Base-by-base conservation (phyloP, 2,329 filamentous ascomycete genomes). In the Cladophialophora psammophila region DNA sequence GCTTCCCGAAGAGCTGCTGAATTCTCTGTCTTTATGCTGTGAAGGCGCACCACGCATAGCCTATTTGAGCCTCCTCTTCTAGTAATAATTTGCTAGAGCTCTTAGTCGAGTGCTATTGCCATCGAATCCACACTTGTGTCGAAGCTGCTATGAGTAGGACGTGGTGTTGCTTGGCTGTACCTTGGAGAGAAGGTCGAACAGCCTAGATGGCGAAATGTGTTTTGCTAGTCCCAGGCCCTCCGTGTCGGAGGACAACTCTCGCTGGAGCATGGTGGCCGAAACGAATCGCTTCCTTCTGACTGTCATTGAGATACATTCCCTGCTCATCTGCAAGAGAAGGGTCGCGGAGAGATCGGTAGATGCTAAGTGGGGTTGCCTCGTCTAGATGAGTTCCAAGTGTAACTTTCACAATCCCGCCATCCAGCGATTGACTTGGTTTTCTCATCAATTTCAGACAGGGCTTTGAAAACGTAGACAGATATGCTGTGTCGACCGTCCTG, bases 141-240 rank as follows among this genome's bases (percentile, higher is more conserved):
- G 34, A 45, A 1, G 60, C 55, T 20, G 65, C 50, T 48, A 60
- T 67, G 8, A 67, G 56, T 15, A 67, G 38, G 2, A 67, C 18
- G 9, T 26, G 50, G 48, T 67, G 65, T 2, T 20, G 1, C 52
- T 34, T 53, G 3, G 45, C 52, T 7, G 9, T 18, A 34, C 64
- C 61, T 6, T 26, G 48, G 15, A 67, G 56, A 35, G 64, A 67
- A 5, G 65, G 65, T 10, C 34, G 60, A 10, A 64, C 36, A 5
- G 65, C 65, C 48, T 67, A 26, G 5, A 67, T 35, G 13, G 64
- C 48, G 32, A 67, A 67, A 40, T 67, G 65, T 1, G 65, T 67
- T 40, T 67, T 67, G 5, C 65, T 60, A 1, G 65, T 64, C 13
- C 65, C 65, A 5, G 65, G 65, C 5, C 65, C 61, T 20, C 65